phyloP scores from a whole-genome alignment of 129 eudicot species.

The Flaveria robusta region DNA sequence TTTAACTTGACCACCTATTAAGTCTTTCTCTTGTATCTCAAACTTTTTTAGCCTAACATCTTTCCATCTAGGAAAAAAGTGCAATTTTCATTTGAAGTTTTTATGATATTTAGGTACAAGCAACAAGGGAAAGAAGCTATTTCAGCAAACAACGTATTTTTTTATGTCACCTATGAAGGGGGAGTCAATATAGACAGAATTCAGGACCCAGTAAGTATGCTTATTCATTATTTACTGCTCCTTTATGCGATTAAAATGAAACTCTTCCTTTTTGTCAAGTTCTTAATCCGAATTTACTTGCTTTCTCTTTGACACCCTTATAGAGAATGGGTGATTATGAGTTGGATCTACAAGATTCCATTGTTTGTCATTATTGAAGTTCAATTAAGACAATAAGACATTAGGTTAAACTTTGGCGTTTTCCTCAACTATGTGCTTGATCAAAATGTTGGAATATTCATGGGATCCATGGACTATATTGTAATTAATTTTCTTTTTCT shows the following conservation, averaged over 20 bases:
- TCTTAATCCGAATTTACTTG: neutral
- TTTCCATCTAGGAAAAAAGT: conserved; percentile 13
- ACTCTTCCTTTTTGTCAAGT: neutral
- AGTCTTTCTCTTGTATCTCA: neutral
- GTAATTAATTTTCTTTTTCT: neutral
- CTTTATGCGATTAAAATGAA: neutral
- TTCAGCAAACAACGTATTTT: conserved; percentile 78
- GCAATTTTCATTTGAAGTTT: conserved; percentile 1
- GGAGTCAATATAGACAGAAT: conserved; percentile 78
- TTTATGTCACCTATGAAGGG: conserved; percentile 82
- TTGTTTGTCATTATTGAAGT: conserved; percentile 1
- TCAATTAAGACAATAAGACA: conserved; percentile 1
- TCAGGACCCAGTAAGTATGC: conserved; percentile 71
- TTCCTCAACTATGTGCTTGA: conserved; percentile 14
- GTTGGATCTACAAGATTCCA: neutral
- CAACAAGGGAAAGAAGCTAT: conserved; percentile 95
- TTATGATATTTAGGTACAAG: conserved; percentile 61
- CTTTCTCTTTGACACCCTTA: conserved; percentile 1
- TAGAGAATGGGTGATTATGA: neutral
- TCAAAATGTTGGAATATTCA: conserved; percentile 7
- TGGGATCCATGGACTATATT: conserved; percentile 4
- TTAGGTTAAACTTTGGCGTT: neutral
- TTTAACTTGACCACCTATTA: neutral
- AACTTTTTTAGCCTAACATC: conserved; percentile 8
- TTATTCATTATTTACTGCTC: conserved; percentile 23